Evolutionary conservation across 2,329 filamentous ascomycete species (phyloP).

Genomic region (Colletotrichum sidae): DNA sequence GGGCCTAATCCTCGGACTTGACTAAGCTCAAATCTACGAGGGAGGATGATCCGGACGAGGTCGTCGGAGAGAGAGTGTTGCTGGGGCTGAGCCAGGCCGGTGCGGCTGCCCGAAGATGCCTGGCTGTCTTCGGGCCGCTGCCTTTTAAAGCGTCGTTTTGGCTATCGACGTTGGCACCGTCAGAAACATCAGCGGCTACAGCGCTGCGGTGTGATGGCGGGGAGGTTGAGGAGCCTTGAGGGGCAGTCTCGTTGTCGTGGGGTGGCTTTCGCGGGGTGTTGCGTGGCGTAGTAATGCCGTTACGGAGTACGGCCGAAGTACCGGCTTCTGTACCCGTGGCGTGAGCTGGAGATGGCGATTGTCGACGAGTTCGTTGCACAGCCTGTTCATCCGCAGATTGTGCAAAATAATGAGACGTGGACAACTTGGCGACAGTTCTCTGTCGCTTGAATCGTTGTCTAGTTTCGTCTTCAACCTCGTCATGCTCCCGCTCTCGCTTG

Average conservation of each 20-base stretch:
- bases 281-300: slow-evolving; percentile 27
- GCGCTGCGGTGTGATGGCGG: background rate
- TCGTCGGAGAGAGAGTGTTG: slow-evolving; percentile 20
- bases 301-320: slow-evolving; percentile 15
- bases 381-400: slow-evolving; percentile 5
- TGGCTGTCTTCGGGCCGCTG: slow-evolving; percentile 34
- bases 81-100: slow-evolving; percentile 25
- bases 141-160: slow-evolving; percentile 29
- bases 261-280: slow-evolving; percentile 22
- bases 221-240: background rate
- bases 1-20: slow-evolving; percentile 25
- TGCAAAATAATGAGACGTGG: slow-evolving; percentile 34
- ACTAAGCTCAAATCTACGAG: slow-evolving; percentile 25
- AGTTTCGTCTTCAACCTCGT: slow-evolving; percentile 14
- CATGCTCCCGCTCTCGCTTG: slow-evolving; percentile 22
- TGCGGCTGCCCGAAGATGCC: slow-evolving; percentile 31
- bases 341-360: slow-evolving; percentile 6
- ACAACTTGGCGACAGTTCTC: slow-evolving; percentile 17
- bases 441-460: slow-evolving; percentile 30
- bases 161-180: background rate
- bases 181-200: background rate
- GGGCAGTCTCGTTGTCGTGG: slow-evolving; percentile 10
- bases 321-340: background rate
- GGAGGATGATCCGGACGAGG: slow-evolving; percentile 30
- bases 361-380: slow-evolving; percentile 2